These are phyloP conservation scores for Euphorbia peplus DNA, from an alignment of 345 rosid genomes.

Conservation along the genomic window DNA sequence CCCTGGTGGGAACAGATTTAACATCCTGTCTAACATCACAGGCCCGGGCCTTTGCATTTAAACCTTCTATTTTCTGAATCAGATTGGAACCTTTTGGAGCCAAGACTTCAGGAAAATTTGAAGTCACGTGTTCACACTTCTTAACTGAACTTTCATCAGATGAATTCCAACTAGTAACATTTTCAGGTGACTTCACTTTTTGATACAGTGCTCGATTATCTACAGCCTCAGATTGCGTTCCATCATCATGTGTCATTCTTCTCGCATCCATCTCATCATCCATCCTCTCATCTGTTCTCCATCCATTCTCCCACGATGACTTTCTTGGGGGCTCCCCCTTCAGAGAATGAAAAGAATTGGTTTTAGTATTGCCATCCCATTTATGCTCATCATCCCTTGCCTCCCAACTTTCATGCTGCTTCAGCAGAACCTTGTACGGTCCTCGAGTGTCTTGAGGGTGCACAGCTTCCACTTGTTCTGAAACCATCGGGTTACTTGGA, in stretches of 20 bases:
- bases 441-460: conserved; percentile 54
- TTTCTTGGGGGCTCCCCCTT: conserved; percentile 38
- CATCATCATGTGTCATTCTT: conserved; percentile 29
- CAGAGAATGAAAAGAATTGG: conserved; percentile 33
- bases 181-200: conserved; percentile 38
- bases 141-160: conserved; percentile 31
- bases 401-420: conserved; percentile 67
- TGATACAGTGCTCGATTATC: conserved; percentile 25
- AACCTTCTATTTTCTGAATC: conserved; percentile 82
- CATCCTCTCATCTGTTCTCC: conserved; percentile 39
- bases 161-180: conserved; percentile 26
- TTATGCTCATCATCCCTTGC: conserved; percentile 49
- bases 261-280: conserved; percentile 34
- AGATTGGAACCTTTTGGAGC: conserved; percentile 54
- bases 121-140: conserved; percentile 23
- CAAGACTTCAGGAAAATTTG: conserved; percentile 25
- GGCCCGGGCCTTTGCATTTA: conserved; percentile 73
- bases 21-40: conserved; percentile 49
- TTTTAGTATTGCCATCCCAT: conserved; percentile 38
- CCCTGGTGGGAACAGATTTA: conserved; percentile 32
- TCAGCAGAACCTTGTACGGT: conserved; percentile 70
- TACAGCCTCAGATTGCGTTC: conserved; percentile 28
- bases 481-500: conserved; percentile 39
- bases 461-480: conserved; percentile 52
- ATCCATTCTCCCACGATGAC: conserved; percentile 42